These are phyloP conservation scores for Suhomyces yuchorum DNA, from an alignment of 1,139 yeast species.

Conservation along the genomic window DNA sequence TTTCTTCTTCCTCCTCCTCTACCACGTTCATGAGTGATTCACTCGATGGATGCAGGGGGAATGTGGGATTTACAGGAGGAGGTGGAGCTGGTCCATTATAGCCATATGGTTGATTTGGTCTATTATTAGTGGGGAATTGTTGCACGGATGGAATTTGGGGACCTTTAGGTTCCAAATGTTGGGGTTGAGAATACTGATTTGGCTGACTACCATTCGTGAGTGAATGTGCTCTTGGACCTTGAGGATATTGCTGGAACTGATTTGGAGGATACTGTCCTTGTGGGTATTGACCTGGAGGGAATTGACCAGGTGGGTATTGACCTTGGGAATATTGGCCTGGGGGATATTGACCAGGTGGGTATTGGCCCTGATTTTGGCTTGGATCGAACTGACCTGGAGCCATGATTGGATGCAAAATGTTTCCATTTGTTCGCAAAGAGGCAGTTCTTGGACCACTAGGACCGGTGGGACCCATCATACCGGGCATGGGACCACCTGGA, in stretches of 20 bases:
- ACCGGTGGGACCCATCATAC: slow-evolving; percentile 6
- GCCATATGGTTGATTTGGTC: slow-evolving; percentile 1
- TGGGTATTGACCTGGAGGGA: not conserved
- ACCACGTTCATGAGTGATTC: slow-evolving; percentile 45
- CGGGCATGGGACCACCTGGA: slow-evolving; percentile 6
- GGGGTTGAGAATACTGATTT: slow-evolving; percentile 4
- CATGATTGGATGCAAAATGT: slow-evolving; percentile 8
- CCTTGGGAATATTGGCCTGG: not conserved
- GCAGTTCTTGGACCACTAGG: slow-evolving; percentile 14
- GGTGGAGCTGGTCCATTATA: not conserved
- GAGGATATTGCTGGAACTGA: slow-evolving; percentile 4
- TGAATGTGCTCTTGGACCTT: slow-evolving; percentile 26
- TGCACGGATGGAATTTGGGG: slow-evolving; percentile 13
- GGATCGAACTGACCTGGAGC: slow-evolving; percentile 2
- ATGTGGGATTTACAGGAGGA: slow-evolving; percentile 1
- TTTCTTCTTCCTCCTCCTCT: slow-evolving; percentile 44
- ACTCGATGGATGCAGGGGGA: slow-evolving; percentile 26
- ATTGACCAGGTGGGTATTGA: not conserved
- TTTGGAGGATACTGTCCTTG: slow-evolving; percentile 1
- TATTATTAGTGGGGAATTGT: slow-evolving; percentile 11
- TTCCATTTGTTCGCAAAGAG: slow-evolving; percentile 13
- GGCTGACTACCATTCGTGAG: slow-evolving; percentile 15
- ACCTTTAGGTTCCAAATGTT: slow-evolving; percentile 8
- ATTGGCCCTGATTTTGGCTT: not conserved
- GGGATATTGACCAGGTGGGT: not conserved